A percentile compares a stretch with the other conserved stretches of the same genome.
Conservation (phyloP, 768 basidiomycete species). For the Pluteus cervinus region DNA sequence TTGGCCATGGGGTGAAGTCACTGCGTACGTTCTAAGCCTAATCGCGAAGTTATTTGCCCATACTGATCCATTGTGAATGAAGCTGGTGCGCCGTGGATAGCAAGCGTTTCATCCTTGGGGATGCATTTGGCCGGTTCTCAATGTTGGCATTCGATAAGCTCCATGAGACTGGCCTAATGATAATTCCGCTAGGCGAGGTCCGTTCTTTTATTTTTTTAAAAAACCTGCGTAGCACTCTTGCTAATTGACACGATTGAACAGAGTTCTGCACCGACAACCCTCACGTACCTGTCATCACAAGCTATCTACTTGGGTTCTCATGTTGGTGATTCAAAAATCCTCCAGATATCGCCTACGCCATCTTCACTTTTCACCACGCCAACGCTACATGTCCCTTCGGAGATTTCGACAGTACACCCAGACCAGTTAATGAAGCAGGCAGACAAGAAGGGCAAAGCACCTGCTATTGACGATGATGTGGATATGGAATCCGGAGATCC, state of each 20-base stretch:
- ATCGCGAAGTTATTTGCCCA: too few relatives aligned
- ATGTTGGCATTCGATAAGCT: constrained; percentile 51
- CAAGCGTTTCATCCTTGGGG: constrained; percentile 58
- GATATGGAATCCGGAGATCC: constrained; percentile 16
- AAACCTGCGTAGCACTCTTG: constrained; percentile 7
- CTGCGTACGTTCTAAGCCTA: constrained; percentile 48
- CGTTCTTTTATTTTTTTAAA: constrained; percentile 9
- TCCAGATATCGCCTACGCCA: constrained; percentile 50
- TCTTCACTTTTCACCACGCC: constrained; percentile 30
- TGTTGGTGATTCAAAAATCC: constrained; percentile 71
- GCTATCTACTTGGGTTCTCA: constrained; percentile 77
- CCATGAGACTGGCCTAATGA: constrained; percentile 36
- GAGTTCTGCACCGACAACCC: constrained; percentile 64
- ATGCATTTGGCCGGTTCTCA: constrained; percentile 64
- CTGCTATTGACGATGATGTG: constrained; percentile 29
- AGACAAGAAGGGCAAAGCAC: constrained; percentile 23
- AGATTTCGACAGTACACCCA: constrained; percentile 37
- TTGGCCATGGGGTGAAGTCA: constrained; percentile 75
- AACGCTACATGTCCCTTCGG: constrained; percentile 47
- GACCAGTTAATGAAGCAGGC: too few relatives aligned
- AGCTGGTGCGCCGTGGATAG: constrained; percentile 51
- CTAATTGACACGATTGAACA: constrained; percentile 19
- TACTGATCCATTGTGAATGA: too few relatives aligned
- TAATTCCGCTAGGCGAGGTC: constrained; percentile 73
- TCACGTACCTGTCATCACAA: constrained; percentile 70